A percentile compares a stretch with the other conserved stretches of the same genome.
These are phyloP conservation scores for Diutina siamensis DNA, from an alignment of 1,139 yeast genomes.

Conservation along the genomic window DNA sequence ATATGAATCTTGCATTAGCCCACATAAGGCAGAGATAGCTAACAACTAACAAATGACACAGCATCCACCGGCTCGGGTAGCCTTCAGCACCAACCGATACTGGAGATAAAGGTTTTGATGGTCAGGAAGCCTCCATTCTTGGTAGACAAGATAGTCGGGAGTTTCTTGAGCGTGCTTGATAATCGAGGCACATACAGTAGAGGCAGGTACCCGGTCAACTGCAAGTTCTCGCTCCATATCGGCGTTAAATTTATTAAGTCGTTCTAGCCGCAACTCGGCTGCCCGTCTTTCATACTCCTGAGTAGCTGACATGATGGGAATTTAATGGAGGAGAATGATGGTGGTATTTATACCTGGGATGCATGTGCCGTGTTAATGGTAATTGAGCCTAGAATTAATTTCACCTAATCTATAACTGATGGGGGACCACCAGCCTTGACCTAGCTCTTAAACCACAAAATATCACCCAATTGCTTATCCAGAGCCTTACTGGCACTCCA, in stretches of 20 bases:
- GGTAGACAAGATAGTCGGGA: neutral
- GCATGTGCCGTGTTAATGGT: no score
- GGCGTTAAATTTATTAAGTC: slow-evolving; percentile 2
- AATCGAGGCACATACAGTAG: neutral
- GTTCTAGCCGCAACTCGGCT: neutral
- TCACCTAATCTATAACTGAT: no score
- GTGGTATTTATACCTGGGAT: neutral
- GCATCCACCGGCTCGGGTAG: neutral
- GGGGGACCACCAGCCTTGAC: no score
- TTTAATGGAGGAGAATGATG: no score
- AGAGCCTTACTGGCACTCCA: no score
- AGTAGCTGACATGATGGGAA: neutral
- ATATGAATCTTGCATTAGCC: neutral
- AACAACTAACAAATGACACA: neutral
- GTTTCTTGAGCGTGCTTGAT: neutral
- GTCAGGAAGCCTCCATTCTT: neutral
- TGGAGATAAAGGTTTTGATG: neutral
- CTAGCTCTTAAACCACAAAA: no score
- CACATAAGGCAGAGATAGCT: neutral
- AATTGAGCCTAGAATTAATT: no score
- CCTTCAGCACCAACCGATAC: neutral
- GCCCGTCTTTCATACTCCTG: neutral
- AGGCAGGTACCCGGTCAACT: neutral
- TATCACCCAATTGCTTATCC: no score
- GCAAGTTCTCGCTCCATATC: slow-evolving; percentile 2